phyloP scores from a whole-genome alignment of 768 basidiomycete genomes.

The Guyanaporus albipodus region DNA sequence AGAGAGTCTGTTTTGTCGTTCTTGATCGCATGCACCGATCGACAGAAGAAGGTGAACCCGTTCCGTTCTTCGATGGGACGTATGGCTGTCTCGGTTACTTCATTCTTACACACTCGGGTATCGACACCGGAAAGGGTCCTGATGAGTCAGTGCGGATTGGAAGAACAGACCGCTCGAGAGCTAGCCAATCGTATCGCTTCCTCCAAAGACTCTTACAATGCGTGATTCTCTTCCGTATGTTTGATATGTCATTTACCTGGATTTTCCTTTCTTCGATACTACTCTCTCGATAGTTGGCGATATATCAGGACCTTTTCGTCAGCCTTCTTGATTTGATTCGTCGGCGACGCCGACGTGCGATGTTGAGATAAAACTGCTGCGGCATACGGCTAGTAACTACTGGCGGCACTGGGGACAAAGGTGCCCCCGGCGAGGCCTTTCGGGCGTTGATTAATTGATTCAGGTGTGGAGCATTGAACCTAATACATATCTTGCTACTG shows the following conservation, averaged over 20 bases:
- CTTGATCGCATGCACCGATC: constrained; percentile 12
- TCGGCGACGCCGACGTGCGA: not conserved
- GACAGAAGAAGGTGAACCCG: constrained; percentile 4
- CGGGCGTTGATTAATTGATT: no score
- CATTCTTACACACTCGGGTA: constrained; percentile 9
- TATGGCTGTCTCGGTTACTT: not conserved
- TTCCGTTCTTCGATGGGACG: constrained; percentile 13
- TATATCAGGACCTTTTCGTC: not conserved
- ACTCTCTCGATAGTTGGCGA: not conserved
- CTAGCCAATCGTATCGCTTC: constrained; percentile 13
- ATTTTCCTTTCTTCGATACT: not conserved
- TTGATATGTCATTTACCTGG: not conserved
- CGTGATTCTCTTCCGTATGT: not conserved
- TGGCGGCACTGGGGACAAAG: no score
- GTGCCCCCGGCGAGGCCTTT: no score
- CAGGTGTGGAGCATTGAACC: no score
- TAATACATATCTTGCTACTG: not conserved
- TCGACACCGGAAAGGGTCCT: constrained; percentile 11
- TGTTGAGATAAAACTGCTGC: no score
- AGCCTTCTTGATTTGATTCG: not conserved
- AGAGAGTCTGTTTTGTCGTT: constrained; percentile 22
- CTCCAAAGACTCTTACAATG: not conserved
- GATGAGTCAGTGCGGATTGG: constrained; percentile 19
- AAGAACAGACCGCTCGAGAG: constrained; percentile 17
- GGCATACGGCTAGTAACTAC: no score